Conservation (phyloP, 1,284 basidiomycete genomes). For the Laetiporus sulphureus region DNA sequence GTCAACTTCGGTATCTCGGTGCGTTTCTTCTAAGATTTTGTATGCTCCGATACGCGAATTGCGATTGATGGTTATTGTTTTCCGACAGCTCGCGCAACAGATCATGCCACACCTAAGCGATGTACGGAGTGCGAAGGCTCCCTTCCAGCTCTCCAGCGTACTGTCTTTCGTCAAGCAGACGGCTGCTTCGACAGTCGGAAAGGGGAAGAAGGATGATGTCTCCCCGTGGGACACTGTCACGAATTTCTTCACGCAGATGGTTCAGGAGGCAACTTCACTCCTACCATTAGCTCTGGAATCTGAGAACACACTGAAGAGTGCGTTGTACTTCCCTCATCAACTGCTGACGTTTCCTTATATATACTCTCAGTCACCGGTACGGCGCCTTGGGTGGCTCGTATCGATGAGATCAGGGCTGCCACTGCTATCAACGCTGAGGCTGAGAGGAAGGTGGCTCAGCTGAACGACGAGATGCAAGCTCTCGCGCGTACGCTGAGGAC, state of each 20-base stretch:
- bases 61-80: not conserved
- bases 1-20: constrained; percentile 88
- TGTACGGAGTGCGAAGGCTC: constrained; percentile 64
- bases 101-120: constrained; percentile 77
- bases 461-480: constrained; percentile 86
- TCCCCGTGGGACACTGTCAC: constrained; percentile 76
- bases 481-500: constrained; percentile 78
- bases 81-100: constrained; percentile 74
- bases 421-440: constrained; percentile 88
- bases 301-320: constrained; percentile 78
- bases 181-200: constrained; percentile 63
- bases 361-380: constrained; percentile 56
- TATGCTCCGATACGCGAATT: not conserved
- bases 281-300: constrained; percentile 67
- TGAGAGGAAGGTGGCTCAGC: constrained; percentile 78
- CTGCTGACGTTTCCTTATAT: not conserved
- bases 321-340: constrained; percentile 19
- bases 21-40: constrained; percentile 17
- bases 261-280: constrained; percentile 63
- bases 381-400: constrained; percentile 85
- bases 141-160: constrained; percentile 72
- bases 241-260: constrained; percentile 61
- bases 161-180: constrained; percentile 69
- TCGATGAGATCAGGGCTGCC: constrained; percentile 80
- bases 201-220: constrained; percentile 54